These are phyloP conservation scores for Cutaneotrichosporon cutaneum DNA, from an alignment of 1,284 basidiomycete species.

Conservation along the genomic window DNA sequence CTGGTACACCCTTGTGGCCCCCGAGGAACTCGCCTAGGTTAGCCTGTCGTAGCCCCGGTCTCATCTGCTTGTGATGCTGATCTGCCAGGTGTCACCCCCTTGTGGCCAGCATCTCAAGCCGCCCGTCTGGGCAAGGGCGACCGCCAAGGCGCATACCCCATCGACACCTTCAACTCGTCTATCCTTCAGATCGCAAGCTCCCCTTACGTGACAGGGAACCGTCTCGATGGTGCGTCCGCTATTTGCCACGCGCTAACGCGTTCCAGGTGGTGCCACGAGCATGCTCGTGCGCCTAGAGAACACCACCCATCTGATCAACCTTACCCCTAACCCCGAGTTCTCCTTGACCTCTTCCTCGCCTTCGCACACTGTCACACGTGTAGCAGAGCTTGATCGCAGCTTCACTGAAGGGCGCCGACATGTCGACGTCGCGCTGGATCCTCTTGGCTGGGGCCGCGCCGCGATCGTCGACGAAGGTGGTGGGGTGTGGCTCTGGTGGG, in stretches of 20 bases:
- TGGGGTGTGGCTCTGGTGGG: conserved; percentile 43
- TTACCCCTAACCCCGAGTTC: conserved; percentile 29
- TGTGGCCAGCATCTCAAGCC: neutral
- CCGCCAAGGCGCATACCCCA: neutral
- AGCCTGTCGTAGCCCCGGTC: neutral
- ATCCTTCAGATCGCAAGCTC: conserved; percentile 13
- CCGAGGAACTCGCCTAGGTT: neutral
- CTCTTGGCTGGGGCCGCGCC: conserved; percentile 27
- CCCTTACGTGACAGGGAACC: neutral
- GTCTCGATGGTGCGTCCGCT: neutral
- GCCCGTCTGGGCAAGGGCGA: conserved; percentile 7
- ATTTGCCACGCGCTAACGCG: neutral
- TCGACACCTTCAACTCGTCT: conserved; percentile 4
- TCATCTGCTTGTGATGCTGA: neutral
- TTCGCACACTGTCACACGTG: conserved; percentile 16
- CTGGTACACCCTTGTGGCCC: neutral
- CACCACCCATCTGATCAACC: conserved; percentile 27
- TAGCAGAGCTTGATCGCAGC: conserved; percentile 15
- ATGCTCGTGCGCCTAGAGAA: conserved; percentile 31
- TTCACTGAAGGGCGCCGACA: conserved; percentile 31
- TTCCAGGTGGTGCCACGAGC: conserved; percentile 28
- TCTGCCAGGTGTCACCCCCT: neutral
- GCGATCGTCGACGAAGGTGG: conserved; percentile 43
- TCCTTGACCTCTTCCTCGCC: conserved; percentile 12
- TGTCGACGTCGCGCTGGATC: conserved; percentile 40